Evolutionary conservation across 768 basidiomycete genomes (phyloP).

Genomic region (Pilatotrama ljubarskyi): DNA sequence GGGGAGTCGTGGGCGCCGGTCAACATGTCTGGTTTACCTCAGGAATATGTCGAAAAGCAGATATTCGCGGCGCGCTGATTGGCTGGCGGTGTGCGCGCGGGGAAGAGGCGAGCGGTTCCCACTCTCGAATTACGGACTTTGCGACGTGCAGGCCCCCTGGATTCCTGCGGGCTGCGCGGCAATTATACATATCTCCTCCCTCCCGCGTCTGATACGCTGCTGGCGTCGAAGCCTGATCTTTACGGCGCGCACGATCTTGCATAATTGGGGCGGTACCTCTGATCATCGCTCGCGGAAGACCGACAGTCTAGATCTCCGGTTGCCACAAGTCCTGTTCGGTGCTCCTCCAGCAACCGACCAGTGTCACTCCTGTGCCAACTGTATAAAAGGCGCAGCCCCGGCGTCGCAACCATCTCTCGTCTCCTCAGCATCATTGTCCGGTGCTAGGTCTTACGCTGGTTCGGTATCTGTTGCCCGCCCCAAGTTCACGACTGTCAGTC

Average conservation of each 20-base stretch:
- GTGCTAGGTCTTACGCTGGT: constrained; percentile 10
- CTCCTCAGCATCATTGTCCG: constrained; percentile 17
- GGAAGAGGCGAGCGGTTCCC: constrained; percentile 18
- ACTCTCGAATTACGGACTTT: constrained; percentile 3
- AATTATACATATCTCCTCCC: constrained; percentile 12
- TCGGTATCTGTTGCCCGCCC: not conserved
- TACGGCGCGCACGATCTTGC: constrained; percentile 17
- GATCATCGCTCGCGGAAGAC: constrained; percentile 22
- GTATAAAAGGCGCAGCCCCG: constrained; percentile 14
- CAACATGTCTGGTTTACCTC: constrained; percentile 34
- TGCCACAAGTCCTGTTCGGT: constrained; percentile 5
- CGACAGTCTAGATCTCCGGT: constrained; percentile 20
- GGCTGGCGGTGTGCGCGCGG: constrained; percentile 12
- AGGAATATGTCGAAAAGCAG: constrained; percentile 24
- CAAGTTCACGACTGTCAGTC: constrained; percentile 1
- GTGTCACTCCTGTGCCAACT: not conserved
- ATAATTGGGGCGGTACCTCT: constrained; percentile 22
- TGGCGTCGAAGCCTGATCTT: constrained; percentile 19
- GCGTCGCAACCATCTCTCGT: constrained; percentile 16
- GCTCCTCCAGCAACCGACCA: constrained; percentile 6
- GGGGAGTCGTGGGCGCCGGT: constrained; percentile 22
- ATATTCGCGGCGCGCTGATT: constrained; percentile 20
- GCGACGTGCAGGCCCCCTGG: not conserved
- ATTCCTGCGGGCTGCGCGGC: constrained; percentile 11
- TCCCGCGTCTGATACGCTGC: constrained; percentile 22